Conservation (phyloP, 441 rosid species). For the Euphorbia celastroides region DNA sequence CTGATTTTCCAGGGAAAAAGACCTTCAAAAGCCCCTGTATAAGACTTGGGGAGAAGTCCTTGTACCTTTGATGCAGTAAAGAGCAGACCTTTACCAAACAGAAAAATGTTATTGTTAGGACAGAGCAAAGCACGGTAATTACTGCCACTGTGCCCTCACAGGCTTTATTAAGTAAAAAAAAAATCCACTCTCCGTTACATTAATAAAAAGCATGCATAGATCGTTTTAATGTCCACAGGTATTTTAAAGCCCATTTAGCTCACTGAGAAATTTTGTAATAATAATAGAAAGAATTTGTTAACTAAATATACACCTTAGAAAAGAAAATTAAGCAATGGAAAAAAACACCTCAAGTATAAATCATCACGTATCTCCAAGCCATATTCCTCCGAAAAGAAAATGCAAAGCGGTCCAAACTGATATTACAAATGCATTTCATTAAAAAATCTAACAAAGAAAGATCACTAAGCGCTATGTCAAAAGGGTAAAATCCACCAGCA, state of each 20-base stretch:
- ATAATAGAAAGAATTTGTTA: not conserved
- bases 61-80: constrained; percentile 94
- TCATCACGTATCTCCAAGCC: not conserved
- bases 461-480: not conserved
- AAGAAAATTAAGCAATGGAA: not conserved
- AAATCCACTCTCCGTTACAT: constrained; percentile 1
- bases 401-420: not conserved
- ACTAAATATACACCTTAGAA: not conserved
- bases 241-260: not conserved
- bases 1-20: constrained; percentile 92
- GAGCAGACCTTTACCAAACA: constrained; percentile 71
- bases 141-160: not conserved
- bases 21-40: constrained; percentile 84
- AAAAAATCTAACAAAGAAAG: not conserved
- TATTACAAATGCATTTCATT: not conserved
- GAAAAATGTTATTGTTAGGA: constrained; percentile 30
- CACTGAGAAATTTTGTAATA: not conserved
- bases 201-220: not conserved
- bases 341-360: not conserved
- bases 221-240: not conserved
- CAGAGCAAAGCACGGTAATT: constrained; percentile 9
- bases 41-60: constrained; percentile 85
- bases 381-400: not conserved
- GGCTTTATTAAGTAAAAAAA: not conserved
- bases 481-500: not conserved